A percentile compares a stretch with the other conserved stretches of the same genome.
phyloP scores from a whole-genome alignment of 2,329 filamentous ascomycete genomes.

The Aspergillus spinulosporus region DNA sequence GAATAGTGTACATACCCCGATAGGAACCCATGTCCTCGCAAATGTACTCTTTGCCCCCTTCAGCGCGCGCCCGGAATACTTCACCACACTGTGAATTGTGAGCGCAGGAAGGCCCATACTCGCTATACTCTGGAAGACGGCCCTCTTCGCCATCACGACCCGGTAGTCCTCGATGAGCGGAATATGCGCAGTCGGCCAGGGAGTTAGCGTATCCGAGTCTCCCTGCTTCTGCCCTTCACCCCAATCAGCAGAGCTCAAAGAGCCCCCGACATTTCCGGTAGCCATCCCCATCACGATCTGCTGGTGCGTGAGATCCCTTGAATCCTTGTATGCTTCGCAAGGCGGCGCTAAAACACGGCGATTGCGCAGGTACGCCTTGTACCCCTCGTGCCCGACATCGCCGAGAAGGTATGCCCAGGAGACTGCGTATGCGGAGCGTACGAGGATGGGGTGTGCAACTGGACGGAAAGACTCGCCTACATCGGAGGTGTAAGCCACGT shows the following conservation, averaged over 20 bases:
- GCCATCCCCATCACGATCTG: constrained; percentile 39
- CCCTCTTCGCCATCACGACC: constrained; percentile 86
- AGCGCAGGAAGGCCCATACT: constrained; percentile 93
- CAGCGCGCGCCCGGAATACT: constrained; percentile 82
- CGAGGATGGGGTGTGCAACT: constrained; percentile 79
- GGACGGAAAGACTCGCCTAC: constrained; percentile 96
- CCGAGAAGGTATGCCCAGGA: constrained; percentile 92
- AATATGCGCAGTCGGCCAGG: constrained; percentile 51
- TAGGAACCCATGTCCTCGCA: constrained; percentile 82
- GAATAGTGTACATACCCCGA: constrained; percentile 66
- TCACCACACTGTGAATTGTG: constrained; percentile 89
- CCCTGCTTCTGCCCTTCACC: neutral
- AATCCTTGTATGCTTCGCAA: constrained; percentile 49
- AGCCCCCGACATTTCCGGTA: constrained; percentile 32
- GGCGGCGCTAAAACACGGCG: constrained; percentile 71
- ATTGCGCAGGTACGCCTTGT: constrained; percentile 90
- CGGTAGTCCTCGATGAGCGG: constrained; percentile 84
- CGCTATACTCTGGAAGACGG: constrained; percentile 84
- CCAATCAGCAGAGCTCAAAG: constrained; percentile 12
- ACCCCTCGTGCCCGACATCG: constrained; percentile 89
- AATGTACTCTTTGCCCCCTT: constrained; percentile 75
- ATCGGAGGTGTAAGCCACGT: constrained; percentile 95
- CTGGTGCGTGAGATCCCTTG: constrained; percentile 34
- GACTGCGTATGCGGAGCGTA: constrained; percentile 81
- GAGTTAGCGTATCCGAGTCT: constrained; percentile 28